Base-by-base conservation (phyloP, 495 filamentous ascomycete genomes). In the Clavariopsis aquatica region DNA sequence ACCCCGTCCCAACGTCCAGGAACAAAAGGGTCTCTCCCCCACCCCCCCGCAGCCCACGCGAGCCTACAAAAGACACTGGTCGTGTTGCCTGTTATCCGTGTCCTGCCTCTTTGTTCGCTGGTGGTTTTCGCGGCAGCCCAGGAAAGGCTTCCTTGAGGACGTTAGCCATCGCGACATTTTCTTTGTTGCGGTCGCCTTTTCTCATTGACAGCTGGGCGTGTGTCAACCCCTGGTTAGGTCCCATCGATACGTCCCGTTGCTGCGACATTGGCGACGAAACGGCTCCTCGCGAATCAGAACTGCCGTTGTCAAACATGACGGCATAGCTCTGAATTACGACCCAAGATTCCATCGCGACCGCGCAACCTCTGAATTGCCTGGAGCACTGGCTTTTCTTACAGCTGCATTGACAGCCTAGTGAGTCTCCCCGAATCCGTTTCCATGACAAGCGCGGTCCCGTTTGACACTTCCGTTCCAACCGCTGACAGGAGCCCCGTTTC, bases 401-500 rank as follows among this genome's bases (percentile, higher is more conserved):
- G 68, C 68, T 70, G 68, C 52, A 20, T 55, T 65, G 63, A 58
- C 68, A 70, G 68, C 27, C 68, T 66, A 70, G 62, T 66, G 31
- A 66, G 58, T 63, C 31, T 56, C 22, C 29, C 52, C 36, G 5
- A n/a, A n/a, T n/a, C n/a, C n/a, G n/a, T n/a, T n/a, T n/a, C n/a
- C 19, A 19, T 3, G 1, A 31, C 22, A 23, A 24, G 8, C 20
- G 53, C 15, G 46, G 13, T 27, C 31, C 7, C 1, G 43, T 52
- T 8, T 43, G 28, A 34, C 38, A 49, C n/a, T 55, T 17, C 27
- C 29, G 23, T 53, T 28, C 17, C 23, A n/a, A 31, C 24, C 17
- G 51, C 23, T 36, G 24, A 45, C 57, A 36, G 57, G 27, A 45
- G 27, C 19, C n/a, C 38, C 38, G 38, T 28, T 22, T 10, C 23